phyloP scores from a whole-genome alignment of 2,329 filamentous ascomycete species.

The Pseudocercospora fuligena region DNA sequence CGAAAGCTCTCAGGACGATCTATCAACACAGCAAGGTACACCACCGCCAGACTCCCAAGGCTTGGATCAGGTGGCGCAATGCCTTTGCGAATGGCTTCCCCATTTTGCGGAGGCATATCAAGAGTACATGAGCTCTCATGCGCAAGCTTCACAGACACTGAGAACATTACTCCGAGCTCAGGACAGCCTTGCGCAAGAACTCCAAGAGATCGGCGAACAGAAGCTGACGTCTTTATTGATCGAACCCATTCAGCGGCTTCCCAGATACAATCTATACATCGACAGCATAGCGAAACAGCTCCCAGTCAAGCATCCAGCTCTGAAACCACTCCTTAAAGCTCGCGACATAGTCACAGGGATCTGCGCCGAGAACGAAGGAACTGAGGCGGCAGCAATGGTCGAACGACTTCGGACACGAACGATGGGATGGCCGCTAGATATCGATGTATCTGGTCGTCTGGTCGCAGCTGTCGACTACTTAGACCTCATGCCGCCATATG shows the following conservation, averaged over 20 bases:
- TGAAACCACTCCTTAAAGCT: slow-evolving; percentile 82
- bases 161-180: slow-evolving; percentile 76
- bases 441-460: slow-evolving; percentile 73
- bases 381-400: slow-evolving; percentile 73
- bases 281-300: slow-evolving; percentile 90
- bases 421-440: slow-evolving; percentile 37
- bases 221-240: slow-evolving; percentile 88
- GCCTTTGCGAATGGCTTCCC: slow-evolving; percentile 90
- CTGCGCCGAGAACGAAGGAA: slow-evolving; percentile 81
- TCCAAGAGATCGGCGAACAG: slow-evolving; percentile 87
- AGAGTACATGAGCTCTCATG: slow-evolving; percentile 89
- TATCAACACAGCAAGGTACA: slow-evolving; percentile 59
- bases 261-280: slow-evolving; percentile 93
- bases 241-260: slow-evolving; percentile 91
- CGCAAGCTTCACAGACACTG: slow-evolving; percentile 81
- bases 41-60: slow-evolving; percentile 64
- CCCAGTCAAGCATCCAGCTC: slow-evolving; percentile 81
- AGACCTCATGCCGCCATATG: slow-evolving; percentile 76
- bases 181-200: slow-evolving; percentile 77
- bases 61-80: slow-evolving; percentile 74
- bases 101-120: slow-evolving; percentile 89
- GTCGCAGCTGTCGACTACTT: slow-evolving; percentile 80
- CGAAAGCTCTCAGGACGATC: slow-evolving; percentile 57
- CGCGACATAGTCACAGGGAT: slow-evolving; percentile 95
- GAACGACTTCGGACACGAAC: slow-evolving; percentile 62